Evolutionary conservation across 1,284 basidiomycete species (phyloP), one percentile per base, ranked within the genome.

Genomic region (Malassezia japonica): DNA sequence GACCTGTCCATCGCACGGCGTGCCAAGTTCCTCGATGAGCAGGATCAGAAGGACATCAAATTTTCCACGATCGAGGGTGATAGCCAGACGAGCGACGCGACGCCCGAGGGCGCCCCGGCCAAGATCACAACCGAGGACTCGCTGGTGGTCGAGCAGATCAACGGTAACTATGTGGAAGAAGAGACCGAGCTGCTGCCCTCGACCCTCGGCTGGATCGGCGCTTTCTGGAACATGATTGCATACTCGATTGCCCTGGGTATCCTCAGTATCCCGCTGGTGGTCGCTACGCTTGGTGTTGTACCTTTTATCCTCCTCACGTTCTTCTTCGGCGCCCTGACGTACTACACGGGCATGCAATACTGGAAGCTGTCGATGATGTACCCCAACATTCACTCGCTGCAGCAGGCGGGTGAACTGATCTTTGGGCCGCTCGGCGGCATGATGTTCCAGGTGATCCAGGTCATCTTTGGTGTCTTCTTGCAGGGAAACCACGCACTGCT

Each of bases 201-300:
- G 24, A 60, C 60, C 12, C 57, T 67, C 20, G 63, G 65, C n/a
- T 61, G 51, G 55, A 48, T 60, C 36, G 65, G 62, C 20, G 55
- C 58, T 27, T 64, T 62, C 40, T 67, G 62, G 55, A 65, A 65
- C 53, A 55, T 55, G 45, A 59, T 62, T 13, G 62, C 62, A 25
- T 67, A 61, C 43, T 56, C 62, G 15, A 63, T 67, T 38, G 65
- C 65, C 9, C 55, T 67, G 16, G 65, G 65, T 10, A 57, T 67
- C 31, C 52, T 67, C 40, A 60, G 57, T 35, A 63, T 67, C 18
- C 64, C 64, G 2, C 25, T 46, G 33, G 57, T 60, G 27, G 62
- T 61, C 23, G 65, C 64, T 8, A 59, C 62, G 24, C 43, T 67
- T 36, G 65, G 65, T 25, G 52, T 63, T 13, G 62, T 63, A n/a